Conservation (phyloP, 2,329 filamentous ascomycete genomes). For the Pseudogymnoascus sp. region DNA sequence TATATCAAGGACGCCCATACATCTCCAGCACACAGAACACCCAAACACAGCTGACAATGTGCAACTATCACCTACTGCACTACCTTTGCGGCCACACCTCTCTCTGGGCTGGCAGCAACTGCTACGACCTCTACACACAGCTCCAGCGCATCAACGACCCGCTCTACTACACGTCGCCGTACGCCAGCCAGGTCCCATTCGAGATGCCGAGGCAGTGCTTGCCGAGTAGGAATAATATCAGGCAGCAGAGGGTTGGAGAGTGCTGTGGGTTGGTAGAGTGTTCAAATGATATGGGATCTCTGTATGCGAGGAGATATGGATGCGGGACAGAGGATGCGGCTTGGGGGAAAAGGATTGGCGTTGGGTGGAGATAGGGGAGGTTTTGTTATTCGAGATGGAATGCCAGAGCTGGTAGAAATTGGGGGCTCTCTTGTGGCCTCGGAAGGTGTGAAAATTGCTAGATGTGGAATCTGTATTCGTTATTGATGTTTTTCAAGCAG, state of each 20-base stretch:
- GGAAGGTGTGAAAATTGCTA: neutral
- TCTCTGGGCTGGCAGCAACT: conserved; percentile 25
- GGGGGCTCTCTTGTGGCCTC: neutral
- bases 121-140: conserved; percentile 26
- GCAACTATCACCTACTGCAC: conserved; percentile 24
- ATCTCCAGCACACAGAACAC: neutral
- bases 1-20: neutral
- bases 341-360: conserved; percentile 2
- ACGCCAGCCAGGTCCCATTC: neutral
- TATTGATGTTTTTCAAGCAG: neutral
- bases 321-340: neutral
- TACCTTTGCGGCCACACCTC: conserved; percentile 24
- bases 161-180: conserved; percentile 3
- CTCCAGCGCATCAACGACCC: conserved; percentile 28
- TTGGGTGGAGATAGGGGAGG: neutral
- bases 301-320: neutral
- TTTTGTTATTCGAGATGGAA: neutral
- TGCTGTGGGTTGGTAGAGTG: conserved; percentile 1
- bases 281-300: neutral
- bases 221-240: conserved; percentile 5
- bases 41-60: conserved; percentile 20
- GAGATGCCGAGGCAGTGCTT: conserved; percentile 9
- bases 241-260: neutral
- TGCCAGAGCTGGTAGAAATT: neutral
- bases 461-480: neutral